Evolutionary conservation across 2,329 filamentous ascomycete genomes (phyloP).

Genomic region (Aureobasidium sp.): DNA sequence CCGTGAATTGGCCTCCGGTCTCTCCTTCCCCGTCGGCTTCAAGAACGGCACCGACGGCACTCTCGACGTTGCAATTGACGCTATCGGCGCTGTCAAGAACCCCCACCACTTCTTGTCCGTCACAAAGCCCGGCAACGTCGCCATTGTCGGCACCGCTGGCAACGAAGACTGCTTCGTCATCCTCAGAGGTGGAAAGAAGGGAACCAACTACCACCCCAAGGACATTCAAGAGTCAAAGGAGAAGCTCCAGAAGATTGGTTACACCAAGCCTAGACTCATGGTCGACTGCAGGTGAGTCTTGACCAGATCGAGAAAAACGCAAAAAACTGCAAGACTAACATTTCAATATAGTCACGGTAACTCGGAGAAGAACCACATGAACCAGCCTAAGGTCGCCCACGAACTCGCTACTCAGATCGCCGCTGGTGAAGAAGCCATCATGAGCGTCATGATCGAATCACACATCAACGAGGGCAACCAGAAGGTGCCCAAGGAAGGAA

Average conservation of each 20-base stretch:
- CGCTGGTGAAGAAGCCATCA: slow-evolving; percentile 74
- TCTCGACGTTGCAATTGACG: slow-evolving; percentile 83
- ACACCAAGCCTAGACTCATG: slow-evolving; percentile 70
- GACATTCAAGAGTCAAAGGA: slow-evolving; percentile 79
- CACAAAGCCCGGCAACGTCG: slow-evolving; percentile 90
- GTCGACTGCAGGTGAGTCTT: slow-evolving; percentile 62
- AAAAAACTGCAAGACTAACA: neutral
- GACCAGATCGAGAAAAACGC: neutral
- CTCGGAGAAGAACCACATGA: slow-evolving; percentile 82
- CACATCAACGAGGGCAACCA: slow-evolving; percentile 91
- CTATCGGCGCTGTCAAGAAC: slow-evolving; percentile 84
- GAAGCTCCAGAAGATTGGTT: slow-evolving; percentile 63
- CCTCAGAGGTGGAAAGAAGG: slow-evolving; percentile 81
- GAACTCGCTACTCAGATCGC: slow-evolving; percentile 76
- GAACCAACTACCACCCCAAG: slow-evolving; percentile 85
- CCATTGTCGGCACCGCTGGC: slow-evolving; percentile 87
- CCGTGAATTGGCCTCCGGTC: slow-evolving; percentile 83
- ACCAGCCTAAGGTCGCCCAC: slow-evolving; percentile 88
- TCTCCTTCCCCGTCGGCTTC: slow-evolving; percentile 97
- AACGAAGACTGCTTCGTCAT: slow-evolving; percentile 98
- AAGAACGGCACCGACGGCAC: slow-evolving; percentile 98
- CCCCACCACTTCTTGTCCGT: slow-evolving; percentile 96
- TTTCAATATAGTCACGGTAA: slow-evolving; percentile 66
- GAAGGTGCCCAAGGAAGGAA: slow-evolving; percentile 83
- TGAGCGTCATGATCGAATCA: slow-evolving; percentile 99